phyloP scores from a whole-genome alignment of 2,329 filamentous ascomycete genomes.

The Phialophora tarda region DNA sequence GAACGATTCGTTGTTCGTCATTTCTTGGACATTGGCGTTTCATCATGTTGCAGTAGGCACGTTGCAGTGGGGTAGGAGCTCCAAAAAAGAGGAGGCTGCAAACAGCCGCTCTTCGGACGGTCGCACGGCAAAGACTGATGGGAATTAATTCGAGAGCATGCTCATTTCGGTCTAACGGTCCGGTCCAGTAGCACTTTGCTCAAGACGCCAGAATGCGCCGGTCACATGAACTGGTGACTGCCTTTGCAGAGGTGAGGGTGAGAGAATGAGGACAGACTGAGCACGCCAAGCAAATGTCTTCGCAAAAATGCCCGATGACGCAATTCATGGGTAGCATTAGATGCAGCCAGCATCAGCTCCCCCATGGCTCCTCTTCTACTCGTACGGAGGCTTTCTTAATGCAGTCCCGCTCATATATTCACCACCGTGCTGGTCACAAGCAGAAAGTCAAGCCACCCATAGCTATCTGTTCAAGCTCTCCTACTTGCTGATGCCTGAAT shows the following conservation, averaged over 20 bases:
- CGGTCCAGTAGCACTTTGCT: neutral
- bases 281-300: neutral
- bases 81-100: neutral
- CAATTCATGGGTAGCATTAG: neutral
- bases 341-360: neutral
- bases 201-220: neutral
- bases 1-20: constrained; percentile 1
- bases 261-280: neutral
- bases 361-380: neutral
- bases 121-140: neutral
- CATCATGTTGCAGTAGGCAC: constrained; percentile 12
- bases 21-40: constrained; percentile 3
- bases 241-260: neutral
- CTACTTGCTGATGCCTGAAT: constrained; percentile 44
- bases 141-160: neutral
- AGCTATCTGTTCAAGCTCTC: neutral
- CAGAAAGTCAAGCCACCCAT: neutral
- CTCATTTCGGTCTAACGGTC: neutral
- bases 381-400: neutral
- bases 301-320: neutral
- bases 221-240: neutral
- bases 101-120: neutral
- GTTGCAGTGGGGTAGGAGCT: constrained; percentile 3
- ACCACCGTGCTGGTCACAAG: neutral
- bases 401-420: neutral